Evolutionary conservation across 2,329 filamentous ascomycete species (phyloP), one percentile per base, ranked within the genome.

Genomic region (Lasiodiplodia citricola): DNA sequence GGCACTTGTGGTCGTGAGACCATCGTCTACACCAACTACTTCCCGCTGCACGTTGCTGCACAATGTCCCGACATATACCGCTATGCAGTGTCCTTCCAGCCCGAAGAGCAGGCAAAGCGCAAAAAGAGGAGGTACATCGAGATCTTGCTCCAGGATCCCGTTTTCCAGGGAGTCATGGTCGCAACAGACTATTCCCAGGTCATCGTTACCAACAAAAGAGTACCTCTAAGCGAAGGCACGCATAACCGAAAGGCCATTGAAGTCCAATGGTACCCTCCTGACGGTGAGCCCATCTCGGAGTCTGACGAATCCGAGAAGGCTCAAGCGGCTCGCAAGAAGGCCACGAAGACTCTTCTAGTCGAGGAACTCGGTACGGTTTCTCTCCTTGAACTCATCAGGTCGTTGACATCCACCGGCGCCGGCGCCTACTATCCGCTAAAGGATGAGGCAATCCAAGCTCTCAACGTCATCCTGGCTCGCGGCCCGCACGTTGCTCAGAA

Each of bases 391-490:
- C 76, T 88, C 11, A 68, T 85, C 6, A 77, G 83, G 1, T 87
- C 81, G 70, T 74, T 83, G 54, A 78, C 71, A 2, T 84, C 76
- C 21, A 76, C 74, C 2, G 76, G 73, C 47, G 72, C 79, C 5
- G 73, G 75, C 18, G 76, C 75, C 0, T 71, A 76, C 16, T 85
- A 85, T 56, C 74, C 75, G 0, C 75, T 81, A 21, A 85, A 86
- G 73, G 77, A 80, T 0, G 85, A 88, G 66, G 76, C 86, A 0
- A 80, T 89, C 6, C 86, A 89, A 68, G 83, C 86, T 0, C 75
- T 90, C 67, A 90, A 90, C 72, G 85, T 89, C 41, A 78, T 90
- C 25, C 76, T 89, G 63, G 82, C 83, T 0, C 82, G 86, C 68
- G 74, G 79, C 18, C 82, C 84, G 3, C 86, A 83, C 69, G 80